phyloP scores from a whole-genome alignment of 1,139 yeast genomes.

The Schwanniomyces etchellsii region DNA sequence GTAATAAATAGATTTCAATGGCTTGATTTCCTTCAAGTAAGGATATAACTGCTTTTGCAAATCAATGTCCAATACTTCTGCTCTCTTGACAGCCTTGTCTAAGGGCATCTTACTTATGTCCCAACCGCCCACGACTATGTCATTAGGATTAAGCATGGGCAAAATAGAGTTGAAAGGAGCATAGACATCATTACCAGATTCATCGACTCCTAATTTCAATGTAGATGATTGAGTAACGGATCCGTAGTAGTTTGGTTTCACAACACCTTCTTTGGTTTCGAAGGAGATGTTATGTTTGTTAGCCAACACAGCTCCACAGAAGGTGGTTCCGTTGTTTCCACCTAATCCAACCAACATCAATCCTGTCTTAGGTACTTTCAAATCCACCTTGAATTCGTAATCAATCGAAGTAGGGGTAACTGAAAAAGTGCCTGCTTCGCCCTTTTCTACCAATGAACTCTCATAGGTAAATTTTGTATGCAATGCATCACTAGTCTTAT shows the following conservation, averaged over 20 bases:
- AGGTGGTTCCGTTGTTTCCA: slow-evolving; percentile 94
- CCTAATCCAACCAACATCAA: slow-evolving; percentile 90
- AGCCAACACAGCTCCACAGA: slow-evolving; percentile 80
- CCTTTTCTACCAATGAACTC: slow-evolving; percentile 34
- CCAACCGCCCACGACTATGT: slow-evolving; percentile 91
- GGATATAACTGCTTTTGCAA: slow-evolving; percentile 74
- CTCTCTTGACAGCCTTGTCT: slow-evolving; percentile 76
- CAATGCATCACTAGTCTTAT: slow-evolving; percentile 53
- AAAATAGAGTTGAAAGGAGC: slow-evolving; percentile 89
- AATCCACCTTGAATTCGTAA: slow-evolving; percentile 82
- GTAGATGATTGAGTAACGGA: slow-evolving; percentile 96
- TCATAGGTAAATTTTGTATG: slow-evolving; percentile 58
- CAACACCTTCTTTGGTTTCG: slow-evolving; percentile 76
- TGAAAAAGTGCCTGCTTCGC: slow-evolving; percentile 47
- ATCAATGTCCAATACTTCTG: slow-evolving; percentile 81
- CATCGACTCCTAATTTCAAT: slow-evolving; percentile 80
- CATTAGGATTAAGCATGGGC: slow-evolving; percentile 88
- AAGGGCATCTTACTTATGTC: slow-evolving; percentile 74
- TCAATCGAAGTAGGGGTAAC: slow-evolving; percentile 72
- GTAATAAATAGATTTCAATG: slow-evolving; percentile 83
- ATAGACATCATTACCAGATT: slow-evolving; percentile 77
- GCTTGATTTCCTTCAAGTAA: slow-evolving; percentile 57
- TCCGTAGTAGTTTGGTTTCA: slow-evolving; percentile 86
- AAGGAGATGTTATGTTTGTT: slow-evolving; percentile 76
- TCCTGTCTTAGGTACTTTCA: slow-evolving; percentile 82